Evolutionary conservation across 805 yeast genomes (phyloP), one percentile per base, ranked within the genome.

Genomic region (Torulaspora microellipsoides): DNA sequence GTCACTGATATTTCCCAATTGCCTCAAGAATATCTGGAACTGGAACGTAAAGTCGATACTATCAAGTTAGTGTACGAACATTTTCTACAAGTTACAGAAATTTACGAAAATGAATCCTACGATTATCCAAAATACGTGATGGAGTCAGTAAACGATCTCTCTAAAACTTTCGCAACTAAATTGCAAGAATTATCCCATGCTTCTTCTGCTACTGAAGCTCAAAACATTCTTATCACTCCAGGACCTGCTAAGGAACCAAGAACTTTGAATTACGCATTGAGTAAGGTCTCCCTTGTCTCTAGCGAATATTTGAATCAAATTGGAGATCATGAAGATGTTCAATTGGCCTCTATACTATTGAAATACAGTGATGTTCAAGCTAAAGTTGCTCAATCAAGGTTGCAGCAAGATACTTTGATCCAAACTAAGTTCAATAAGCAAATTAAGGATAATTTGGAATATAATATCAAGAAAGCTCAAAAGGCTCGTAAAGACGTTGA

Each of bases 1-100:
- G 85, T 81, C 31, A 87, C 83, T 41, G 95, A 87, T 59, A 83
- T 85, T 57, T 83, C 91, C 43, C 90, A 86, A 60, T 73, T 87
- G 51, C 95, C 95, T 27, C 79, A 81, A 45, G 95, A 87, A 63
- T 87, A 85, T 62, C 68, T 82, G 41, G 82, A 80, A 47, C 75
- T 86, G 52, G 95, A 87, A 66, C 70, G 73, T 49, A 80, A 78
- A 57, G 78, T 85, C 46, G 95, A 86, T 55, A 76, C 84, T 46
- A 73, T 86, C 64, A 80, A 83, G 68, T 67, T 73, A 37, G 80
- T 85, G 44, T 85, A 83, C 71, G 74, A 69, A 52, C 74, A 75
- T 56, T 64, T 80, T 46, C 65, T 79, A 29, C 64, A 75, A 15
- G 78, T 80, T 34, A 72, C 83, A 15, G 54, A 69, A 13, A 65